These are phyloP conservation scores for Fusarium guadeloupense DNA, from an alignment of 2,329 filamentous ascomycete species.

Conservation along the genomic window DNA sequence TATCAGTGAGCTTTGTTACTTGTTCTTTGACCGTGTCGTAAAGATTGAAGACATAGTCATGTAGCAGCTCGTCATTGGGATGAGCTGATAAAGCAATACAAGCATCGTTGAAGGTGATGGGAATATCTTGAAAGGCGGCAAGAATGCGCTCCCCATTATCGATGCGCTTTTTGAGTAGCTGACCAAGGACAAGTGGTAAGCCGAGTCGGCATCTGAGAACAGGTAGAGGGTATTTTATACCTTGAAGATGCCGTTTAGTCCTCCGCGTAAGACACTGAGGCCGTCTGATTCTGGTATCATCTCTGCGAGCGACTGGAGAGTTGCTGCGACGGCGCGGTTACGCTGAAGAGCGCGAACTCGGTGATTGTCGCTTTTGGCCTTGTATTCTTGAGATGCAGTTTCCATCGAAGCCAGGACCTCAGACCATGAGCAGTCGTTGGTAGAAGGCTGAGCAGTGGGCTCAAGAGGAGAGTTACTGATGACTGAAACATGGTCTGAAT, in stretches of 20 bases:
- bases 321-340: not conserved
- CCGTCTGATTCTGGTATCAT: not conserved
- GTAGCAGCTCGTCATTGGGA: not conserved
- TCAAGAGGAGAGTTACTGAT: not conserved
- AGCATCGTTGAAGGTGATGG: slow-evolving; percentile 3
- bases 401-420: slow-evolving; percentile 5
- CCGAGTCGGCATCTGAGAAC: not conserved
- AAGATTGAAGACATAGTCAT: not conserved
- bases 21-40: not conserved
- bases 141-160: slow-evolving; percentile 4
- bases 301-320: not conserved
- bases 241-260: slow-evolving; percentile 4
- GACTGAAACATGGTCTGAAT: too few species aligned
- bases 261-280: not conserved
- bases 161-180: slow-evolving; percentile 4
- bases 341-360: not conserved
- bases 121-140: slow-evolving; percentile 4
- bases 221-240: not conserved
- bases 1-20: not conserved
- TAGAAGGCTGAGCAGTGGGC: not conserved
- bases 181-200: not conserved
- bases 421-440: not conserved
- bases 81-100: not conserved
- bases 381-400: not conserved
- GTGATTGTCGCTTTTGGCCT: not conserved